Base-by-base conservation (phyloP, 441 rosid species). In the Populus hybrid region DNA sequence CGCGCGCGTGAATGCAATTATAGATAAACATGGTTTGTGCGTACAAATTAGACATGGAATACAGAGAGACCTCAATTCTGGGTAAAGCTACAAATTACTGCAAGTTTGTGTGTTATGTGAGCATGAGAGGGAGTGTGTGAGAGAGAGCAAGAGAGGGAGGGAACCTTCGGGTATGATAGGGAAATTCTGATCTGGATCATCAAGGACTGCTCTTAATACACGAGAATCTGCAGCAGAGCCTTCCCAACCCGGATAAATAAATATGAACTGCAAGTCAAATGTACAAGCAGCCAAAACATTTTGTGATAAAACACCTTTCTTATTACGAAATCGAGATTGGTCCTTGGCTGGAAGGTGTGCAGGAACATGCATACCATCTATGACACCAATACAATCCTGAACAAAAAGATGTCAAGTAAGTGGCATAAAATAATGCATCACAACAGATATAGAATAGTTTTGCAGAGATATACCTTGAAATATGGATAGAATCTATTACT, bases 271-370 rank as follows among this genome's bases (percentile, higher is more conserved):
- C 75, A 89, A 81, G 84, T 92, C 94, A 76, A 92, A 91, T 30
- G 90, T 90, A 86, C 98, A 94, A 63, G 97, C 96, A 70, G 91
- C 97, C 86, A 94, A 89, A 79, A 94, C 86, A 76, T 91, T 94
- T 77, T 92, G 98, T 0, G 91, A 84, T 67, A 91, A 80, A 76
- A 83, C 46, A 28, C 98, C 98, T 77, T 88, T 89, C 87, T 72
- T 87, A 73, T 92, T 90, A 53, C 90, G 91, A 81, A 91, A 94
- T 59, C 95, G 90, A 36, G 92, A 85, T 82, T 91, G 96, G 69
- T 92, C 96, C 82, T 91, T 92, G 63, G 94, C 84, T 14, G 96
- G 97, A 69, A 94, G 86, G 83, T 89, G 86, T 72, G 97, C 98
- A 70, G 93, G 96, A 74, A 94, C 82, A 69, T 87, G 90, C 91